Conservation (phyloP, 1,284 basidiomycete species). For the Coriolopsis trogii region DNA sequence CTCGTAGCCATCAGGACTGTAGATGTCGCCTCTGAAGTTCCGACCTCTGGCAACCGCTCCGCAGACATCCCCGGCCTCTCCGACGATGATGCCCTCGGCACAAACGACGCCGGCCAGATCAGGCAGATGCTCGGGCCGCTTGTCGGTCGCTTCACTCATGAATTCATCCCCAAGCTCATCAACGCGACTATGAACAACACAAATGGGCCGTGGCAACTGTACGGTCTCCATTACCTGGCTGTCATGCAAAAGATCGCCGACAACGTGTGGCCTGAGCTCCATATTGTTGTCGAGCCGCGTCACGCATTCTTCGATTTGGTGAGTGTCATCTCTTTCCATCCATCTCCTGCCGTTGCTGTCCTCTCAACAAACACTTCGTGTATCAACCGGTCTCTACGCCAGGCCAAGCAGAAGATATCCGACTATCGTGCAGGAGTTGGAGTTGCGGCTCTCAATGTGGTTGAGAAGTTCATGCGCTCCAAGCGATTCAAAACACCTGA, state of each 20-base stretch:
- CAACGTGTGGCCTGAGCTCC: not conserved
- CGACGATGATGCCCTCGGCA: not conserved
- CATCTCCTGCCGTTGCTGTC: not conserved
- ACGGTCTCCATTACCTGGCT: not conserved
- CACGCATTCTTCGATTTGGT: slow-evolving; percentile 1
- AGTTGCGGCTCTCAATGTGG: not conserved
- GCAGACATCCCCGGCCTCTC: not conserved
- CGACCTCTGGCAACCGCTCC: not conserved
- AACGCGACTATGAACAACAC: not conserved
- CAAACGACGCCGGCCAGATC: not conserved
- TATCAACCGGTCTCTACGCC: too few species aligned
- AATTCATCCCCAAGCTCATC: slow-evolving; percentile 3
- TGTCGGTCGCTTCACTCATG: not conserved
- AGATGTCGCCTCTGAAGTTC: not conserved
- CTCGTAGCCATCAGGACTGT: not conserved
- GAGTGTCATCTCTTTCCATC: not conserved
- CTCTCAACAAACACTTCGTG: not conserved
- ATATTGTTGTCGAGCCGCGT: not conserved
- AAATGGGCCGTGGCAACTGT: not conserved
- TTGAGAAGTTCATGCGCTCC: not conserved
- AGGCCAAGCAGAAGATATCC: slow-evolving; percentile 9
- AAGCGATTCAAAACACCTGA: not conserved
- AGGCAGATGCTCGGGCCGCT: not conserved
- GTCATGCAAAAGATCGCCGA: not conserved
- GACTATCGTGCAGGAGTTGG: slow-evolving; percentile 1